Percentiles rank a stretch among this genome's conserved stretches.
Conservation (phyloP, 306 rosid species). For the Citrullus amarus region DNA sequence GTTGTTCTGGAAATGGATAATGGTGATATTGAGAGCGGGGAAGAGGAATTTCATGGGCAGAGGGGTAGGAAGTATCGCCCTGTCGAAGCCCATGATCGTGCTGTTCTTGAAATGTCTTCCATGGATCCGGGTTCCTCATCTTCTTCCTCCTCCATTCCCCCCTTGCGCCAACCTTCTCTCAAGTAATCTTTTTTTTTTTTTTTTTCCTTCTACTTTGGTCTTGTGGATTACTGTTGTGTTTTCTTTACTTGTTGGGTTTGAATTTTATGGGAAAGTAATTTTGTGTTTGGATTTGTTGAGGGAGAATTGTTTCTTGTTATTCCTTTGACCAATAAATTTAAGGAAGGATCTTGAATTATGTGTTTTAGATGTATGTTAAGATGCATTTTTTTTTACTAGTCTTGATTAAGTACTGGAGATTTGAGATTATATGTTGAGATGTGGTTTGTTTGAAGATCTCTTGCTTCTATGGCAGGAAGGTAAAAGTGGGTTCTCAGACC, state of each 20-base stretch:
- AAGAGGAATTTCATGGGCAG: constrained; percentile 45
- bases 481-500: constrained; percentile 37
- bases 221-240: background rate
- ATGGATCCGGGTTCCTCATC: constrained; percentile 85
- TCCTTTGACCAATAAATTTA: background rate
- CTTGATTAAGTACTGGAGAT: background rate
- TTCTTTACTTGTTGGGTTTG: background rate
- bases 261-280: background rate
- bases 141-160: constrained; percentile 33
- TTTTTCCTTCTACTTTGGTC: background rate
- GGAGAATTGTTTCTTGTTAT: background rate
- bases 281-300: background rate
- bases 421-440: background rate
- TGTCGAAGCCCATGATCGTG: constrained; percentile 84
- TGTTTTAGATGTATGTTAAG: background rate
- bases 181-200: constrained; percentile 30
- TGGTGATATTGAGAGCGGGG: constrained; percentile 69
- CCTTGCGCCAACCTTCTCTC: constrained; percentile 36
- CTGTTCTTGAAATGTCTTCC: constrained; percentile 93
- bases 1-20: constrained; percentile 37
- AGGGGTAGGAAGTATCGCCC: constrained; percentile 78
- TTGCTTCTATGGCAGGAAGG: constrained; percentile 37
- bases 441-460: background rate
- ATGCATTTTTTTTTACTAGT: background rate
- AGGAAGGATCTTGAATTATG: background rate